Percentiles rank a stretch among this genome's conserved stretches.
These are phyloP conservation scores for Carex arenaria DNA, from an alignment of 202 grass and related monocot species.

Conservation along the genomic window DNA sequence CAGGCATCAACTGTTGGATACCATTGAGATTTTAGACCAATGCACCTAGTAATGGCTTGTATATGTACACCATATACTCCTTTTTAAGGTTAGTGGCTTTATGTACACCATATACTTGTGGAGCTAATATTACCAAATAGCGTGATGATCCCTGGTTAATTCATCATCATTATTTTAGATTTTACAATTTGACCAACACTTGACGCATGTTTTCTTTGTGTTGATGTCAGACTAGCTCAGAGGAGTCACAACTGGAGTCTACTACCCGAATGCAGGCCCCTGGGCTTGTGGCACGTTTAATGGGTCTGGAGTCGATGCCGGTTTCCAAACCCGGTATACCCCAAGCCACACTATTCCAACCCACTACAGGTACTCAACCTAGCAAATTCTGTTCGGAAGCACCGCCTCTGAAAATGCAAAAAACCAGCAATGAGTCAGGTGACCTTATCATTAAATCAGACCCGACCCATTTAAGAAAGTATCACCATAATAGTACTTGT, in stretches of 20 bases:
- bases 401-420: constrained; percentile 74
- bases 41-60: neutral
- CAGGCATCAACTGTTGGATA: neutral
- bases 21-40: neutral
- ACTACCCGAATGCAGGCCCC: constrained; percentile 31
- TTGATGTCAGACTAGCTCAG: constrained; percentile 20
- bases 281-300: constrained; percentile 80
- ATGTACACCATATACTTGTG: too few relatives aligned
- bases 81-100: neutral
- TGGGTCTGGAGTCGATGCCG: constrained; percentile 88
- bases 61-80: neutral
- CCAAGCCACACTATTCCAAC: neutral
- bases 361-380: neutral
- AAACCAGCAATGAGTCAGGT: constrained; percentile 35
- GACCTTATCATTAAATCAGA: neutral
- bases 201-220: neutral
- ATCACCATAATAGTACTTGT: constrained; percentile 26
- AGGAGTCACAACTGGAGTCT: neutral
- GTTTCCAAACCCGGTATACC: neutral
- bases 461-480: neutral
- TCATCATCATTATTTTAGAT: neutral
- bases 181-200: neutral
- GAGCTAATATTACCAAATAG: neutral
- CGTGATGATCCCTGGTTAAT: neutral
- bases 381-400: constrained; percentile 18